These are phyloP conservation scores for Chlorokybus atmophyticus DNA, from an alignment of 139 green algal genomes.

Conservation along the genomic window DNA sequence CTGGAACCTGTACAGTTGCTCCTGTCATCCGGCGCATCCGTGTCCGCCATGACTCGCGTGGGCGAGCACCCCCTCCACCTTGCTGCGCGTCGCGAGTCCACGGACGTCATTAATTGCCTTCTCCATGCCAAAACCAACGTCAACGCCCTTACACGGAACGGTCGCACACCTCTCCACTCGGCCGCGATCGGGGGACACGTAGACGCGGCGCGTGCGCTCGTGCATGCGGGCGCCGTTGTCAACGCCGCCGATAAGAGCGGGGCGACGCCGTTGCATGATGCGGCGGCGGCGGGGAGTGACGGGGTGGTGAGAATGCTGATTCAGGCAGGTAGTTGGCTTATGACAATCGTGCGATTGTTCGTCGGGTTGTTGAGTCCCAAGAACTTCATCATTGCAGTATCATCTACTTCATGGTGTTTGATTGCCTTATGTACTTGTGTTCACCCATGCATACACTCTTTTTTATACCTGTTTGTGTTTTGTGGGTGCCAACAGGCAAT, in stretches of 20 bases:
- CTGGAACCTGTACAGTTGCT: not conserved
- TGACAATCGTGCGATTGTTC: too few species aligned
- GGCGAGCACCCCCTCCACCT: slow-evolving; percentile 13
- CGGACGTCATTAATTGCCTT: not conserved
- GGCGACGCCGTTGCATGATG: slow-evolving; percentile 8
- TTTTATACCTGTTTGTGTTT: too few species aligned
- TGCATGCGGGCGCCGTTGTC: not conserved
- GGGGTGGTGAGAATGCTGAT: too few species aligned
- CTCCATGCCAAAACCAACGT: not conserved
- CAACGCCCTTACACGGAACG: slow-evolving; percentile 7
- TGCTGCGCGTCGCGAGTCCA: not conserved
- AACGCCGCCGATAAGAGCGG: not conserved
- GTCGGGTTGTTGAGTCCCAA: too few species aligned
- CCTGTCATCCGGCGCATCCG: not conserved
- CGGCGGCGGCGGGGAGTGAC: too few species aligned
- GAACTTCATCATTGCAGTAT: too few species aligned
- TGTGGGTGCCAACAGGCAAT: too few species aligned
- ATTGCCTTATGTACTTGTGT: too few species aligned
- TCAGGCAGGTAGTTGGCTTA: too few species aligned
- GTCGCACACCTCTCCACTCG: slow-evolving; percentile 8
- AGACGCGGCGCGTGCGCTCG: not conserved
- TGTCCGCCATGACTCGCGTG: not conserved
- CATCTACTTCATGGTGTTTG: too few species aligned
- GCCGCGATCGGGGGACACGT: slow-evolving; percentile 5
- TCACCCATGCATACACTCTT: too few species aligned